Evolutionary conservation across 495 filamentous ascomycete genomes (phyloP), one percentile per base, ranked within the genome.

Genomic region (Penicillium parvum): DNA sequence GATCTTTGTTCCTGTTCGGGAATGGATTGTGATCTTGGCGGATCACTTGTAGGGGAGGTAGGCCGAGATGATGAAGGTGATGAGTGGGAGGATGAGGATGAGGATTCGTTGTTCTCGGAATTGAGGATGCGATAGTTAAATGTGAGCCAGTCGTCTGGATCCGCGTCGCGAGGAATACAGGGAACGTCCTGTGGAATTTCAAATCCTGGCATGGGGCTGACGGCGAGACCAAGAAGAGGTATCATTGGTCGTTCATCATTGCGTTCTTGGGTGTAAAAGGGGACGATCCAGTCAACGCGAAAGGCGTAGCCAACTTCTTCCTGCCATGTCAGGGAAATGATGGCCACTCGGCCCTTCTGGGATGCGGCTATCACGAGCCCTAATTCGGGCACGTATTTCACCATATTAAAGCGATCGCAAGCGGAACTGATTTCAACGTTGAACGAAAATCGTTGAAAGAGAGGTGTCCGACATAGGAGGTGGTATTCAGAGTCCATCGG

Each of bases 331-430:
- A 91, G 68, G 1, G 83, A 78, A 25, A 95, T 66, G 2, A 97
- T 65, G 1, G 78, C 85, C 7, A 83, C 87, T 7, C 84, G 78
- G 11, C 92, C 92, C 37, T 74, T 77, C 32, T 86, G 78, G 4
- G 83, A 84, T 5, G 78, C 90, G 0, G 83, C 75, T 7, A 90
- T 65, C 3, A 95, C 77, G 20, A 96, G 68, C 5, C 80, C 85
- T 12, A 94, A 72, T 44, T 92, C 85, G 0, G 86, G 86, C 18
- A 96, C 78, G 40, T 86, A 78, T 17, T 80, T 65, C 5, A 84
- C 64, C 79, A 91, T 85, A 64, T 85, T 87, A 18, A 95, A 69
- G 4, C 91, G 83, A 53, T 90, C 77, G 41, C 73, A 74, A 14
- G 58, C 49, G 23, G 42, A 30, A 25, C 69, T 64, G 16, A 63